Evolutionary conservation across 306 rosid species (phyloP), one percentile per base, ranked within the genome.

Genomic region (Lithocarpus polystachyus): DNA sequence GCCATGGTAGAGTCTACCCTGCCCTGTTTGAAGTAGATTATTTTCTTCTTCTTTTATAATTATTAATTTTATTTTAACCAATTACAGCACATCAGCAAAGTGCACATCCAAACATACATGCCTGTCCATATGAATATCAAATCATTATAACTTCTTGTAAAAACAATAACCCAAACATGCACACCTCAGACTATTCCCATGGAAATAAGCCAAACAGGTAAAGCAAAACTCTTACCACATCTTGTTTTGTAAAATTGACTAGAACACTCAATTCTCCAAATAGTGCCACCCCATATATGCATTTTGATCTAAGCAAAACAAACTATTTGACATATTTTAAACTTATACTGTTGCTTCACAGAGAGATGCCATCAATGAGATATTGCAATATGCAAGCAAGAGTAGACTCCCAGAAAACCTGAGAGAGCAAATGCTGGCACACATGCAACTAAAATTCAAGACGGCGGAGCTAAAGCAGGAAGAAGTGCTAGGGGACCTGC

Each of bases 381-480:
- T 89, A 78, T 70, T 87, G 81, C 82, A 86, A 79, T 92, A 90
- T 80, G 97, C 91, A 56, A 89, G 93, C 87, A 88, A 92, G 83
- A 88, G 79, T 83, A 84, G 90, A 81, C 93, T 90, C 78, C 97
- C 94, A 74, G 86, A 89, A 84, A 88, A 93, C 56, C 73, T 94
- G 91, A 94, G 85, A 82, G 93, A 87, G 55, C 97, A 94, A 81
- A 89, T 92, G 93, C 82, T 89, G 80, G 92, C 97, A 68, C 96
- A 94, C 80, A 77, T 82, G 87, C 94, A 94, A 71, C 88, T 92
- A 84, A 94, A 90, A 86, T 92, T 90, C 81, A 92, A 82, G 91
- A 92, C 97, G 60, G 94, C 89, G 56, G 96, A 90, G 92, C 77
- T 92, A 60, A 90, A 89, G 89, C 96, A 90, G 80, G 92, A 93